Evolutionary conservation across 2,329 filamentous ascomycete species (phyloP).

Genomic region (Dactylellina haptotyla): DNA sequence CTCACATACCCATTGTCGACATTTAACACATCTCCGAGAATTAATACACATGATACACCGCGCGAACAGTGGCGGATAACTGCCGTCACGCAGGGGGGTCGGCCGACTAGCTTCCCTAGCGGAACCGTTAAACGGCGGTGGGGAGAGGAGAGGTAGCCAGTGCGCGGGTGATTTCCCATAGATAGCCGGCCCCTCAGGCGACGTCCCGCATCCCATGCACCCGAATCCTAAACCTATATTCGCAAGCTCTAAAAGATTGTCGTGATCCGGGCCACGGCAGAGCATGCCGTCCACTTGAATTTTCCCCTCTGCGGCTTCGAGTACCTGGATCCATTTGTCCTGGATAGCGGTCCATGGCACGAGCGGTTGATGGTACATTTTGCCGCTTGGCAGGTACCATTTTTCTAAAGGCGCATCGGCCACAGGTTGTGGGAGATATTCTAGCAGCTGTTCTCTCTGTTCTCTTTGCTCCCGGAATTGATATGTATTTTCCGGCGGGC

Average conservation of each 20-base stretch:
- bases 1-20: constrained; percentile 34
- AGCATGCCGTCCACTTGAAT: constrained; percentile 33
- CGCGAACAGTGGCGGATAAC: constrained; percentile 27
- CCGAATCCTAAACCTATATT: constrained; percentile 11
- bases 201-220: constrained; percentile 38
- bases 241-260: neutral
- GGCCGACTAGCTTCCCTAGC: constrained; percentile 10
- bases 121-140: constrained; percentile 12
- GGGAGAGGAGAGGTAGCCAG: constrained; percentile 17
- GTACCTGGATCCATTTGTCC: neutral
- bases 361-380: neutral
- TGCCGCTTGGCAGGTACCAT: constrained; percentile 24
- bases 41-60: constrained; percentile 1
- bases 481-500: neutral
- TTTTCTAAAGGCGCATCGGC: constrained; percentile 3
- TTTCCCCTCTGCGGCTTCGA: neutral
- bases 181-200: constrained; percentile 30
- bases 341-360: neutral
- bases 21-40: neutral
- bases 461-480: neutral
- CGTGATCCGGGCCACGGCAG: constrained; percentile 29
- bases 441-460: neutral
- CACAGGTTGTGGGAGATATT: neutral
- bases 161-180: constrained; percentile 24
- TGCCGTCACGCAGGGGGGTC: neutral